Evolutionary conservation across 192 early-diverging fungal genomes (phyloP).

Genomic region (Backusella macrospora): DNA sequence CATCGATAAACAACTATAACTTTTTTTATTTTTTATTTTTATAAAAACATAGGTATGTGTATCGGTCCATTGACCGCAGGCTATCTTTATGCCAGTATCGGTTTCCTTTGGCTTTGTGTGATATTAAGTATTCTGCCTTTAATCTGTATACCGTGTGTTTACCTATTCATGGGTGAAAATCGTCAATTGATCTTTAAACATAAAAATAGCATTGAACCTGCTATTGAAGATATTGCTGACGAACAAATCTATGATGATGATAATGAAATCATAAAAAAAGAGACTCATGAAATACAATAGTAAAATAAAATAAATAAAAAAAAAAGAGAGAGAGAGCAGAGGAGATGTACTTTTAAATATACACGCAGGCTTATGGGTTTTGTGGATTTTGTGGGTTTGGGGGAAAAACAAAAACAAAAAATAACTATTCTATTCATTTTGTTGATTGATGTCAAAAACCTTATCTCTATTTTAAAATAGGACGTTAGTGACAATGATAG

Average conservation of each 20-base stretch:
- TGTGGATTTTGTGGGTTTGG: too few relatives aligned
- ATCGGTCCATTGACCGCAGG: conserved; percentile 35
- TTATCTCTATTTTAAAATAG: too few relatives aligned
- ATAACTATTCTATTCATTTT: too few relatives aligned
- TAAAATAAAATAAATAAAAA: too few relatives aligned
- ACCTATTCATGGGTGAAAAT: conserved; percentile 14
- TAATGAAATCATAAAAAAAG: not conserved
- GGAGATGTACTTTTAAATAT: too few relatives aligned
- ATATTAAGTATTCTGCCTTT: conserved; percentile 20
- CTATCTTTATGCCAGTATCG: conserved; percentile 27
- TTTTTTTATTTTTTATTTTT: too few relatives aligned
- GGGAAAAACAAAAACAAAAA: too few relatives aligned
- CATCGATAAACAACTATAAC: not conserved
- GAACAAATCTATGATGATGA: not conserved
- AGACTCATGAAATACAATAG: not conserved
- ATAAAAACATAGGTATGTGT: conserved; percentile 19
- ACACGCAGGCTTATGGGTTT: too few relatives aligned
- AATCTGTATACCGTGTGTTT: conserved; percentile 27
- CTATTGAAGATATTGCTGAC: not conserved
- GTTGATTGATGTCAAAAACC: too few relatives aligned
- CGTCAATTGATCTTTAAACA: not conserved
- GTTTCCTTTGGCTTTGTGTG: conserved; percentile 40
- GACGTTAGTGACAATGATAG: too few relatives aligned
- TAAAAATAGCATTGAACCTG: not conserved
- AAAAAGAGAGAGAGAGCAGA: too few relatives aligned